Conservation (phyloP, 208 protist species). For the Strigomonas galati region DNA sequence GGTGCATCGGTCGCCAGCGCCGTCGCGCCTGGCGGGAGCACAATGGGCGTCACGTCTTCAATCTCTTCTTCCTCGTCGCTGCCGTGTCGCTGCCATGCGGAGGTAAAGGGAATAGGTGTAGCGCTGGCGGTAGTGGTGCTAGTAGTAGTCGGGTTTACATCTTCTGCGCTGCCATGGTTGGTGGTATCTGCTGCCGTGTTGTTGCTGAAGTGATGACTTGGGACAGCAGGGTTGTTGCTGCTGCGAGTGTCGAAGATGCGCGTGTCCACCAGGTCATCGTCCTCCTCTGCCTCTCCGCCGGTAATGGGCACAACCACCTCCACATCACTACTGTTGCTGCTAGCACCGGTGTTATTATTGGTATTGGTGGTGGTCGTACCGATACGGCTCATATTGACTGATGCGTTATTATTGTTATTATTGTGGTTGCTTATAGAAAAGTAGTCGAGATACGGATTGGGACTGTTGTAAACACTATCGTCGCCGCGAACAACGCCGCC, state of each 20-base stretch:
- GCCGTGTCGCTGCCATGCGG: neutral
- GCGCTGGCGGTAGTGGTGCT: neutral
- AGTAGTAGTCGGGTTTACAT: neutral
- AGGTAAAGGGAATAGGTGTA: neutral
- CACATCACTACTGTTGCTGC: neutral
- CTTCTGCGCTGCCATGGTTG: too few species aligned
- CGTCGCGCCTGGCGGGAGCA: neutral
- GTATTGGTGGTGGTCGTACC: too few species aligned
- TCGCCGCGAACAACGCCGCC: neutral
- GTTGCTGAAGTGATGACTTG: too few species aligned
- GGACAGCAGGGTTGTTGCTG: too few species aligned
- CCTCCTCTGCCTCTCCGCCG: too few species aligned
- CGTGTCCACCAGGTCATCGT: neutral
- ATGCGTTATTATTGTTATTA: constrained; percentile 1
- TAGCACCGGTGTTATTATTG: too few species aligned
- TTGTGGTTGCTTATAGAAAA: neutral
- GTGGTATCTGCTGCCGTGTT: too few species aligned
- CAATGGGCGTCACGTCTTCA: neutral
- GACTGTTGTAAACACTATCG: too few species aligned
- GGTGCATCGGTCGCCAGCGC: too few species aligned
- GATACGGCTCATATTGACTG: neutral
- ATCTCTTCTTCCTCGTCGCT: neutral
- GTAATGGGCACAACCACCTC: neutral
- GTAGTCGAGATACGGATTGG: too few species aligned
- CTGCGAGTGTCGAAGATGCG: too few species aligned